Conservation (phyloP, 176 grass and related monocot species). For the Leersia perrieri region DNA sequence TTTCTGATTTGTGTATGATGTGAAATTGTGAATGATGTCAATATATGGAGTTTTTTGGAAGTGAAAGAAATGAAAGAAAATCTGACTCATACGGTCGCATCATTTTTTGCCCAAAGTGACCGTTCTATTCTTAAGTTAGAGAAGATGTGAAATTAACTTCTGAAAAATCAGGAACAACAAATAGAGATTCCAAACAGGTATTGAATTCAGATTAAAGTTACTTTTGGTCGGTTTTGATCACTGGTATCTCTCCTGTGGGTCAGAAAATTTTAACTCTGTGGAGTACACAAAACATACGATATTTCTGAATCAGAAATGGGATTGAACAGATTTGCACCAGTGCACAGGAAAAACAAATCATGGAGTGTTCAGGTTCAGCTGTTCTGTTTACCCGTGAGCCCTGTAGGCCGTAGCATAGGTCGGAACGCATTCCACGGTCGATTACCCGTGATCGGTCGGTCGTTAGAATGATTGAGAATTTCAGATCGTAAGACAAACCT, state of each 20-base stretch:
- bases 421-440: too few species aligned
- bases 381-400: constrained; percentile 6
- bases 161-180: neutral
- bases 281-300: neutral
- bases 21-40: neutral
- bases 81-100: neutral
- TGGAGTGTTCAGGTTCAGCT: neutral
- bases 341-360: neutral
- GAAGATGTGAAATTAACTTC: neutral
- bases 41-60: neutral
- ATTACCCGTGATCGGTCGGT: too few species aligned
- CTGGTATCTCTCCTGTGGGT: neutral
- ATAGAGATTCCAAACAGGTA: neutral
- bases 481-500: neutral
- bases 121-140: neutral
- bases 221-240: neutral
- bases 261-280: neutral
- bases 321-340: neutral
- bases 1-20: neutral
- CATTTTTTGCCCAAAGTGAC: neutral
- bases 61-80: neutral
- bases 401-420: neutral
- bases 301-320: neutral
- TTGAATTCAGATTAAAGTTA: neutral
- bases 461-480: neutral